These are phyloP conservation scores for Aspergillus latus DNA, from an alignment of 2,329 filamentous ascomycete species.

Conservation along the genomic window DNA sequence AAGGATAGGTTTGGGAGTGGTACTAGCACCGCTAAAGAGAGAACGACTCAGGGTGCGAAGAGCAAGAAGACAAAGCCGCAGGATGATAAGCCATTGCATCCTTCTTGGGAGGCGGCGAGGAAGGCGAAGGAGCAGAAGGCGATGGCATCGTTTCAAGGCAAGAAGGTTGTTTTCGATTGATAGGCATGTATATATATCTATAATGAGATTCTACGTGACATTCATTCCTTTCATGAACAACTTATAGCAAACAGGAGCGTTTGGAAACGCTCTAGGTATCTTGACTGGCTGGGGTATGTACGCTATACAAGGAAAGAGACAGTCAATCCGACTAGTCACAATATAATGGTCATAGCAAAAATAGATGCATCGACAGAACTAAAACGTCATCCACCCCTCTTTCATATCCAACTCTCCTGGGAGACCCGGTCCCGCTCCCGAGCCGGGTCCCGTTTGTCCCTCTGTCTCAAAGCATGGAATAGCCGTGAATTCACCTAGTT, in stretches of 20 bases:
- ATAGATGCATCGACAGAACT: slow-evolving; percentile 5
- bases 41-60: slow-evolving; percentile 8
- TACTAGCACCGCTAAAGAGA: slow-evolving; percentile 21
- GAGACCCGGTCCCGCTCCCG: not conserved
- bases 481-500: slow-evolving; percentile 41
- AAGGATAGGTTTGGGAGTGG: not conserved
- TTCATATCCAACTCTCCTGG: slow-evolving; percentile 21
- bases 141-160: slow-evolving; percentile 55
- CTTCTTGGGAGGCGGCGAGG: slow-evolving; percentile 65
- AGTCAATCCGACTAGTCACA: not conserved
- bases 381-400: slow-evolving; percentile 35
- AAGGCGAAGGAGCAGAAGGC: slow-evolving; percentile 55
- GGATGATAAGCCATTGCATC: slow-evolving; percentile 59
- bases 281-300: slow-evolving; percentile 3
- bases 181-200: slow-evolving; percentile 6
- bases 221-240: not conserved
- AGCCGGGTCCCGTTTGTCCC: slow-evolving; percentile 21
- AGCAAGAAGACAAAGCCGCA: slow-evolving; percentile 36
- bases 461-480: slow-evolving; percentile 43
- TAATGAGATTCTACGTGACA: not conserved
- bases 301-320: not conserved
- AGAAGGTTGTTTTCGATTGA: slow-evolving; percentile 63
- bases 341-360: not conserved
- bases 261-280: slow-evolving; percentile 3
- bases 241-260: not conserved